Conservation (phyloP, 176 grass and related monocot genomes). For the Rhynchospora tenuis region DNA sequence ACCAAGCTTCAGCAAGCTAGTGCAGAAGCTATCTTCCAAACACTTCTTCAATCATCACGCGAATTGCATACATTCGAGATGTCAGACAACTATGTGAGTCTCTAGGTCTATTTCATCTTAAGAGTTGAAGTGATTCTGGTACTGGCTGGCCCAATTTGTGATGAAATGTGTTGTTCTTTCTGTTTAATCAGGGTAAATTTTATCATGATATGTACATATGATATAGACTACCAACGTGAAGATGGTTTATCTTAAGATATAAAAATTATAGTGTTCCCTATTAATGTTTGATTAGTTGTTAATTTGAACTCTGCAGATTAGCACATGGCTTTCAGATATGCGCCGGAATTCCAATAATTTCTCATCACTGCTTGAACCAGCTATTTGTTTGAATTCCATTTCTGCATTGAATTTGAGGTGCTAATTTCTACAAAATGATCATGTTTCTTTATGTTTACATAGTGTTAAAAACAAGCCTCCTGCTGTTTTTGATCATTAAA, state of each 20-base stretch:
- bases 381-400: slow-evolving; percentile 28
- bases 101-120: background rate
- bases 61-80: slow-evolving; percentile 33
- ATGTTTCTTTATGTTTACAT: background rate
- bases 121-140: background rate
- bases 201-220: background rate
- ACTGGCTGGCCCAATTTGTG: background rate
- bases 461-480: background rate
- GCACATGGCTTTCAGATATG: slow-evolving; percentile 37
- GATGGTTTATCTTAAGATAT: slow-evolving; percentile 6
- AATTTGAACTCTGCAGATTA: slow-evolving; percentile 27
- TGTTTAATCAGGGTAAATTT: slow-evolving; percentile 3
- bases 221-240: background rate
- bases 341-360: slow-evolving; percentile 12
- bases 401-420: slow-evolving; percentile 33
- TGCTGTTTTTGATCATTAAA: background rate
- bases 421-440: background rate
- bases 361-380: slow-evolving; percentile 21
- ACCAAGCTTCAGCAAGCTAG: slow-evolving; percentile 33
- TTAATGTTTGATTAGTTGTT: background rate
- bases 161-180: background rate
- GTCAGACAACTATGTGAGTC: slow-evolving; percentile 42
- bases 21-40: slow-evolving; percentile 29
- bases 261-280: background rate
- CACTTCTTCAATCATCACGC: slow-evolving; percentile 30